These are phyloP conservation scores for Chenopodium formosanum DNA, from an alignment of 148 eudicot genomes.

Conservation along the genomic window DNA sequence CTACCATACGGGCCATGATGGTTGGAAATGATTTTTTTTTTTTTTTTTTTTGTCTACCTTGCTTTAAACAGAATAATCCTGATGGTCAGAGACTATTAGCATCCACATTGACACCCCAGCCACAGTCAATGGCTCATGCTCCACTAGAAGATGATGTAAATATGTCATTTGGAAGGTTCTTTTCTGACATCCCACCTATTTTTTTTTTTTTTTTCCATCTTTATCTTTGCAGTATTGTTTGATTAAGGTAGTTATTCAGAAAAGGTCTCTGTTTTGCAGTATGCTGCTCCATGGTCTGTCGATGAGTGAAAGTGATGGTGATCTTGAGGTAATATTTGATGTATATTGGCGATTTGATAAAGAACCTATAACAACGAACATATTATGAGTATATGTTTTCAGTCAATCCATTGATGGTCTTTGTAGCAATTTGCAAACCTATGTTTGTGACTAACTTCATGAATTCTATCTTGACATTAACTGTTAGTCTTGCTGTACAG, in stretches of 20 bases:
- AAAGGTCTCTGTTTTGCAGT: slow-evolving; percentile 45
- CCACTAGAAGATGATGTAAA: slow-evolving; percentile 71
- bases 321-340: slow-evolving; percentile 65
- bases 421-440: background rate
- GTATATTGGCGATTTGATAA: background rate
- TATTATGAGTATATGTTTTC: background rate
- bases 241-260: slow-evolving; percentile 19
- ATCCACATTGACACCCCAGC: slow-evolving; percentile 83
- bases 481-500: background rate
- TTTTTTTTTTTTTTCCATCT: slow-evolving; percentile 7
- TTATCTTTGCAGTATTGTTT: background rate
- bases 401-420: background rate
- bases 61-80: slow-evolving; percentile 60
- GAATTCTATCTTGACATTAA: background rate
- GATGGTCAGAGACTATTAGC: slow-evolving; percentile 88
- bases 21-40: background rate
- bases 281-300: slow-evolving; percentile 88
- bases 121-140: slow-evolving; percentile 50
- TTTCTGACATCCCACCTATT: slow-evolving; percentile 22
- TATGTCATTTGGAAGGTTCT: slow-evolving; percentile 97
- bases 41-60: slow-evolving; percentile 7
- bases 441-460: background rate
- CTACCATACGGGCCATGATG: background rate
- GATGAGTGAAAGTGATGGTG: slow-evolving; percentile 81
- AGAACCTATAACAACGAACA: slow-evolving; percentile 3